These are phyloP conservation scores for Pyrrhoderma noxium DNA, from an alignment of 1,284 basidiomycete genomes.

Conservation along the genomic window DNA sequence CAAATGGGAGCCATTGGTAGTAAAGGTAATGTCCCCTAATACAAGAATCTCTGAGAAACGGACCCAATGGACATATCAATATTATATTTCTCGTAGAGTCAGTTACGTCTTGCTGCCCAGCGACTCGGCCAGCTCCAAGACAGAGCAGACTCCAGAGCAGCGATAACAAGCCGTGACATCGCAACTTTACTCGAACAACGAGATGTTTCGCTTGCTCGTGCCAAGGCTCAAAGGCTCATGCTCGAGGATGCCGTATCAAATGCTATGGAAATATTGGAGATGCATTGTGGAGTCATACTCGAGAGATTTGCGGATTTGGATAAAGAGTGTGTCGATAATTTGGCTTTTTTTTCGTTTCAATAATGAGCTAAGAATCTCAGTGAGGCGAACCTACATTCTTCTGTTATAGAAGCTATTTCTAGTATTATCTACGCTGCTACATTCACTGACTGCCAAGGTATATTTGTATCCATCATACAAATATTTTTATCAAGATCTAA, in stretches of 20 bases:
- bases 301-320: conserved; percentile 53
- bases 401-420: conserved; percentile 54
- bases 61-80: background rate
- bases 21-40: conserved; percentile 15
- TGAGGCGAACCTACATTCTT: conserved; percentile 33
- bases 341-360: conserved; percentile 6
- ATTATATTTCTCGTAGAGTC: conserved; percentile 34
- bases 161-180: conserved; percentile 57
- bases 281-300: conserved; percentile 54
- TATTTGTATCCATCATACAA: conserved; percentile 7
- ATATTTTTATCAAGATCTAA: background rate
- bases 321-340: conserved; percentile 32
- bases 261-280: conserved; percentile 56
- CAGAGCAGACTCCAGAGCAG: conserved; percentile 55
- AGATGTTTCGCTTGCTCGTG: conserved; percentile 53
- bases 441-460: conserved; percentile 52
- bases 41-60: too few relatives aligned
- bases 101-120: conserved; percentile 56
- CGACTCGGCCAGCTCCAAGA: conserved; percentile 62
- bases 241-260: conserved; percentile 56
- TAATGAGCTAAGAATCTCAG: conserved; percentile 26
- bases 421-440: conserved; percentile 59
- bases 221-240: conserved; percentile 60
- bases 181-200: conserved; percentile 54
- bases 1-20: conserved; percentile 21